phyloP scores from a whole-genome alignment of 495 filamentous ascomycete genomes.

The Sporormia fimetaria region DNA sequence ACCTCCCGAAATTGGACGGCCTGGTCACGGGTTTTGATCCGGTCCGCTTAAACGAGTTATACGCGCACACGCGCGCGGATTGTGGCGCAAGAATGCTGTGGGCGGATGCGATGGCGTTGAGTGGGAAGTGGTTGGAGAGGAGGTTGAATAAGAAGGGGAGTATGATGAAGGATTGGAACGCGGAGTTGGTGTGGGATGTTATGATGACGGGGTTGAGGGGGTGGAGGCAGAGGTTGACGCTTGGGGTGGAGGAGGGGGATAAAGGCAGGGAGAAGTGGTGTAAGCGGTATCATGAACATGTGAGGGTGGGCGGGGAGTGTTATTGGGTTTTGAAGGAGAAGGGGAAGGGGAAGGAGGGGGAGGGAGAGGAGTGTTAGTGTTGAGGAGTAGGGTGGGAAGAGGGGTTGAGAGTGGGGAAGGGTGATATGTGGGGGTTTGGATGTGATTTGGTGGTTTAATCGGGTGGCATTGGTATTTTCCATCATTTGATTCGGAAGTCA shows the following conservation, averaged over 20 bases:
- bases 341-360: neutral
- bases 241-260: constrained; percentile 14
- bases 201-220: constrained; percentile 6
- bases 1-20: neutral
- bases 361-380: neutral
- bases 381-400: no score
- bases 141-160: neutral
- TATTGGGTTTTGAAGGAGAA: constrained; percentile 1
- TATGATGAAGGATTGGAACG: constrained; percentile 1
- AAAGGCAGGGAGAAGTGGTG: constrained; percentile 5
- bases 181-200: constrained; percentile 6
- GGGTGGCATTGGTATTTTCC: no score
- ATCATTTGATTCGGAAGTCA: no score
- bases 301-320: neutral
- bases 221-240: constrained; percentile 3
- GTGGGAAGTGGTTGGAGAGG: constrained; percentile 4
- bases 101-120: constrained; percentile 16
- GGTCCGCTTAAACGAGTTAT: constrained; percentile 6
- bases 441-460: no score
- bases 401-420: constrained; percentile 2
- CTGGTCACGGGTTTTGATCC: constrained; percentile 5
- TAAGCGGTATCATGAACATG: constrained; percentile 13
- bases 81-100: constrained; percentile 14
- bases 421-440: no score
- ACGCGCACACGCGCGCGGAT: neutral